A percentile compares a stretch with the other conserved stretches of the same genome.
Evolutionary conservation across 2,329 filamentous ascomycete genomes (phyloP).

Genomic region (Fusarium cyanostomum): DNA sequence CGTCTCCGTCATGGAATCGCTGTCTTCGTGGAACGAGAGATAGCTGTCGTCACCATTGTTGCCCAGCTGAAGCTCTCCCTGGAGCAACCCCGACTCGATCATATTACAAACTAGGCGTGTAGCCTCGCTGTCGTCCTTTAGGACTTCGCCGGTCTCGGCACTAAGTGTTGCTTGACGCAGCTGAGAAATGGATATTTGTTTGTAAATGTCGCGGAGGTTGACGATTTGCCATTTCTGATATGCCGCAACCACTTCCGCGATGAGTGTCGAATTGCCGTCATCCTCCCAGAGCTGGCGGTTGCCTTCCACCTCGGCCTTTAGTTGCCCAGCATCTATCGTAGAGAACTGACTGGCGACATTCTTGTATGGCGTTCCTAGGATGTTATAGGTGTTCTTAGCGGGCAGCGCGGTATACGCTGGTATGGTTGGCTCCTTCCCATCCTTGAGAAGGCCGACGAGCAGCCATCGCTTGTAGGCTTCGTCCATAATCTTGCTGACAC

Average conservation of each 20-base stretch:
- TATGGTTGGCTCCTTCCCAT: slow-evolving; percentile 66
- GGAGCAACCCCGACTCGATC: slow-evolving; percentile 64
- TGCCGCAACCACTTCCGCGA: slow-evolving; percentile 73
- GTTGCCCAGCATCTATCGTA: slow-evolving; percentile 59
- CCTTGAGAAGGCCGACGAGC: slow-evolving; percentile 75
- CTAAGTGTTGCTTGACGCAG: slow-evolving; percentile 62
- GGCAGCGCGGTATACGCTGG: slow-evolving; percentile 65
- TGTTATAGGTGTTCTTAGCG: slow-evolving; percentile 65
- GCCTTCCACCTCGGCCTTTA: slow-evolving; percentile 71
- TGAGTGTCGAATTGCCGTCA: slow-evolving; percentile 78
- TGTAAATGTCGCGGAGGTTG: slow-evolving; percentile 77
- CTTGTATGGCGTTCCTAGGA: slow-evolving; percentile 74
- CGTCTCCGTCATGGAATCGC: slow-evolving; percentile 57
- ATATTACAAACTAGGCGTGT: slow-evolving; percentile 62
- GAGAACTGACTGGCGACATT: slow-evolving; percentile 76
- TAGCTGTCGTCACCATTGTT: slow-evolving; percentile 55
- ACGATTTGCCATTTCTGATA: slow-evolving; percentile 81
- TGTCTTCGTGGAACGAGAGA: slow-evolving; percentile 60
- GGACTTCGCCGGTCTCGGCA: slow-evolving; percentile 60
- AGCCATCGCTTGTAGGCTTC: slow-evolving; percentile 95
- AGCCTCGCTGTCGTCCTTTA: slow-evolving; percentile 55
- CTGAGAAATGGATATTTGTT: slow-evolving; percentile 64
- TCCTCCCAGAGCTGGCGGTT: slow-evolving; percentile 68
- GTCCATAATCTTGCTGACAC: slow-evolving; percentile 79
- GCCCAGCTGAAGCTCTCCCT: slow-evolving; percentile 61